Evolutionary conservation across 2,329 filamentous ascomycete genomes (phyloP), one percentile per base, ranked within the genome.

Genomic region (Diaporthe humulicola): DNA sequence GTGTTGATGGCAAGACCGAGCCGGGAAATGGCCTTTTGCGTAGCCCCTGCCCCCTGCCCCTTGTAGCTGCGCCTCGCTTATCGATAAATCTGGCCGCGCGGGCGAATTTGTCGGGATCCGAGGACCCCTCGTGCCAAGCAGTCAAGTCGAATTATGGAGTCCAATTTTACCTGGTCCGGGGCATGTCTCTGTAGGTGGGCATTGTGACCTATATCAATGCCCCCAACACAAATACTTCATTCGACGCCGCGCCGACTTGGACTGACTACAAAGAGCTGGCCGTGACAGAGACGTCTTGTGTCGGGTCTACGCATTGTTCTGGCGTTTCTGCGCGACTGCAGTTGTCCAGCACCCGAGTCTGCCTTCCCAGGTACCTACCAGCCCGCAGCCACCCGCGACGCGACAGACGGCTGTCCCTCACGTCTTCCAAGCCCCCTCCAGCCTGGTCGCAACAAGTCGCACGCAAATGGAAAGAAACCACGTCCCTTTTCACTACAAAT

Each of bases 41-140:
- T 67, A 67, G 58, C 36, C 58, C 58, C 14, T 42, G 58, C n/a
- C 14, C 45, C 64, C 28, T 36, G 33, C 64, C 64, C 64, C 64
- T 33, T 54, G 64, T 3, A 15, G 64, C 64, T 60, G 70, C 57
- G 70, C 70, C 54, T 52, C 36, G 70, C 57, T 72, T 72, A 72
- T 72, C 70, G 70, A 72, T 72, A 72, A 72, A 38, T 48, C 45
- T 50, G 64, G 45, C 64, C 28, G 57, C 48, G 70, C 36, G 45
- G 70, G 56, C 70, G 33, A 54, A 30, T 64, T 9, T 45, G 8
- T 72, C 70, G 70, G 70, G 70, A 52, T n/a, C 70, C 70, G 57
- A 64, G 70, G 70, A 72, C 70, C 57, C 70, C 70, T 64, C 70
- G 57, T 50, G 58, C 70, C 56, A 61, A 72, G 45, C 54, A 30